Conservation (phyloP, 345 rosid genomes). For the Corymbia maculata region DNA sequence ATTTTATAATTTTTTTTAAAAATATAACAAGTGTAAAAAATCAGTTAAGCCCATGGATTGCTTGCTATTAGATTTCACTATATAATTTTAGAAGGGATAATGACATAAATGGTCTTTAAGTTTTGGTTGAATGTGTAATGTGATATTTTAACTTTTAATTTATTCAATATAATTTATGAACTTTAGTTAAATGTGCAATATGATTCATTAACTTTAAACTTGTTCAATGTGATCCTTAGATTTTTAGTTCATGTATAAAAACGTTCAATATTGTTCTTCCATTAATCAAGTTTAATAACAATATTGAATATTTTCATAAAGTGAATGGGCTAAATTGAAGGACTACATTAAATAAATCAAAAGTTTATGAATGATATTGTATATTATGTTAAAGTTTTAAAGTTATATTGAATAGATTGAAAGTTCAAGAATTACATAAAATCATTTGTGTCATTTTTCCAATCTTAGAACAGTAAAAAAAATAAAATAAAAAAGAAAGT, state of each 20-base stretch:
- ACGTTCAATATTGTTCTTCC: too few relatives aligned
- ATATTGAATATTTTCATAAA: too few relatives aligned
- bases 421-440: too few relatives aligned
- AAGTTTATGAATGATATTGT: neutral
- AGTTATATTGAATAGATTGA: too few relatives aligned
- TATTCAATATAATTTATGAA: neutral
- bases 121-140: neutral
- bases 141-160: too few relatives aligned
- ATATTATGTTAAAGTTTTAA: neutral
- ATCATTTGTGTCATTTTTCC: neutral
- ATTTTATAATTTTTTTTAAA: neutral
- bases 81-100: neutral
- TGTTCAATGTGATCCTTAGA: too few relatives aligned
- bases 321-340: too few relatives aligned
- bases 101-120: fast-evolving
- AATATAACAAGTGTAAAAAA: neutral
- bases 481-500: neutral
- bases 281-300: neutral
- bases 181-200: too few relatives aligned
- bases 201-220: too few relatives aligned
- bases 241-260: too few relatives aligned
- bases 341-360: too few relatives aligned
- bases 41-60: neutral
- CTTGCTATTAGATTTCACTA: neutral
- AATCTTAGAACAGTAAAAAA: too few relatives aligned